Conservation (phyloP, 2,329 filamentous ascomycete species). For the Aspergillus ibericus region DNA sequence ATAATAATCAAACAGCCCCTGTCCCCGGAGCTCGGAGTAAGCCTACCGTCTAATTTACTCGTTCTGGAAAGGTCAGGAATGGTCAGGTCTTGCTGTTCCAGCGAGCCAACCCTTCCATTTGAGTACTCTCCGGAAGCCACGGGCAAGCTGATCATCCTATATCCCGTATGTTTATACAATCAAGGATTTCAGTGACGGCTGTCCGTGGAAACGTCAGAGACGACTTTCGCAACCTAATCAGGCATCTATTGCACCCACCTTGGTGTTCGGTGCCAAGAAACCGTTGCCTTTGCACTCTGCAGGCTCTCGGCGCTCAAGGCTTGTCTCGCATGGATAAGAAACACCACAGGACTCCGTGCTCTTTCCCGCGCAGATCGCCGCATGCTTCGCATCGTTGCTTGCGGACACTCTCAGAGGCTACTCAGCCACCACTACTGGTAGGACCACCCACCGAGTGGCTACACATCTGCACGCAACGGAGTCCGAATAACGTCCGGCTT, state of each 20-base stretch:
- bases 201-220: too few relatives aligned
- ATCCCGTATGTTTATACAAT: too few relatives aligned
- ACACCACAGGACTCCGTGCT: not conserved
- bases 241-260: too few relatives aligned
- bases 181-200: too few relatives aligned
- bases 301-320: too few relatives aligned
- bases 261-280: too few relatives aligned
- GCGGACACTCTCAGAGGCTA: not conserved
- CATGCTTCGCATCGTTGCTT: not conserved
- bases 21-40: not conserved
- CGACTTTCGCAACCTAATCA: too few relatives aligned
- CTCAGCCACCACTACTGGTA: not conserved
- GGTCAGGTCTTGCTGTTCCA: too few relatives aligned
- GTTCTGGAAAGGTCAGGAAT: not conserved
- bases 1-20: not conserved
- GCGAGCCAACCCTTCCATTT: not conserved
- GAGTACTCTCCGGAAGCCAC: not conserved
- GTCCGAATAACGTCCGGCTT: not conserved
- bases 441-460: not conserved
- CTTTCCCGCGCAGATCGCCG: not conserved
- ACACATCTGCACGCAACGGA: not conserved
- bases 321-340: too few relatives aligned
- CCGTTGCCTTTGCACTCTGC: too few relatives aligned
- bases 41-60: not conserved
- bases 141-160: not conserved